Evolutionary conservation across 2,329 filamentous ascomycete genomes (phyloP), one percentile per base, ranked within the genome.

Genomic region (Lizonia empirigonia): DNA sequence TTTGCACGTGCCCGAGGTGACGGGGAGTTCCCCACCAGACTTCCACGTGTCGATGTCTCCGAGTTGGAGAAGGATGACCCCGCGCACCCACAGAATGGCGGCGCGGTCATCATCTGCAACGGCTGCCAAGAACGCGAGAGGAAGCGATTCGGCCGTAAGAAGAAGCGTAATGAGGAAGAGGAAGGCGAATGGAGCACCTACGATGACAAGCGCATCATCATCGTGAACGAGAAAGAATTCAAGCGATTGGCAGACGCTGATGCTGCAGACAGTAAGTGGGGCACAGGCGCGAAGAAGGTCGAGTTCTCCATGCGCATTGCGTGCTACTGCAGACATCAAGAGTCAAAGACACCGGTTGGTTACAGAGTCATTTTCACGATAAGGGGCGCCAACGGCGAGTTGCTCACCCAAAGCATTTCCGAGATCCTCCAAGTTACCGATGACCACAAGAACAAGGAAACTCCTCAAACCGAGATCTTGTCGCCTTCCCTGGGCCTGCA

Each of bases 381-480:
- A 66, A 96, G 92, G 69, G 90, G 97, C 73, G 84, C 84, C 67
- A 78, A 85, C 57, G 89, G 87, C 63, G 85, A 85, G 35, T 77
- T 96, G 24, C 78, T 97, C 34, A 89, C 91, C 6, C 93, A 99
- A 74, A 85, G 86, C 44, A 87, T 96, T 59, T 71, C 69, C 4
- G 67, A 70, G 91, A 90, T 16, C 86, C 96, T 97, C 59, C 93
- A 97, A 83, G 97, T 97, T 58, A 97, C 94, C 1, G 93, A 99
- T 70, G 93, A 99, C 67, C 93, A 97, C 78, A 97, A 97, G 77
- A 96, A 72, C 60, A 69, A 68, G 55, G 67, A 72, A 42, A 53
- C 52, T 19, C 53, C 65, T 5, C 44, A 56, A 18, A 40, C 60
- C 8, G 65, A 68, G 12, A 37, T 53, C 4, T 40, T 67, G 12